Evolutionary conservation across 495 filamentous ascomycete genomes (phyloP).

Genomic region (Neurospora tetrasperma): DNA sequence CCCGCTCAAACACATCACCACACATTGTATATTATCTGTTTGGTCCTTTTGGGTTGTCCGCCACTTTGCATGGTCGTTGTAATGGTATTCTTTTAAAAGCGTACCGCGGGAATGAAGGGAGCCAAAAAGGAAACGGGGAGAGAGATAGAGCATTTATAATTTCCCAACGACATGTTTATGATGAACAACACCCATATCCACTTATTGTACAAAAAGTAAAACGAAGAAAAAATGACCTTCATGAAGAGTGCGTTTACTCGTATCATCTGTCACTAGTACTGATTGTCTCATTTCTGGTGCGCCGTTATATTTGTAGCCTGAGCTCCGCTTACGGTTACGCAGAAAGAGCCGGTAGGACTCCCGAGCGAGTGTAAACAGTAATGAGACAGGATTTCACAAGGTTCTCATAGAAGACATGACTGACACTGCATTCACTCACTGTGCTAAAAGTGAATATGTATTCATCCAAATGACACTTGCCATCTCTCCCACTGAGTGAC

Average conservation of each 20-base stretch:
- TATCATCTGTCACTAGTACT: background rate
- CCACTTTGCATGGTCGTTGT: background rate
- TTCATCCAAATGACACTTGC: no score
- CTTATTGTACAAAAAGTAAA: background rate
- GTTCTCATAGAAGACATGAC: no score
- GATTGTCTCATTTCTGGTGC: background rate
- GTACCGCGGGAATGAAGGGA: background rate
- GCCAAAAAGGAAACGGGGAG: background rate
- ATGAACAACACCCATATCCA: background rate
- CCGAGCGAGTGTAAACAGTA: no score
- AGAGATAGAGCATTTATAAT: background rate
- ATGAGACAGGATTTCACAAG: no score
- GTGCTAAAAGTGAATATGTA: no score
- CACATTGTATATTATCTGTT: background rate
- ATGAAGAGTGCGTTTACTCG: background rate
- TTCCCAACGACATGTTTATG: background rate
- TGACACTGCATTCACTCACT: no score
- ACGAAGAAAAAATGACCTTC: background rate
- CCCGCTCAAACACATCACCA: background rate
- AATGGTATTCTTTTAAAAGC: background rate
- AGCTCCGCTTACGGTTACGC: no score
- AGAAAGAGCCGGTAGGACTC: no score
- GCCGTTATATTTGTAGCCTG: background rate
- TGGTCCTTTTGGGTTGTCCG: background rate
- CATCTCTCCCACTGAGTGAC: no score